phyloP scores from a whole-genome alignment of 306 rosid genomes.

The Quercus alba region DNA sequence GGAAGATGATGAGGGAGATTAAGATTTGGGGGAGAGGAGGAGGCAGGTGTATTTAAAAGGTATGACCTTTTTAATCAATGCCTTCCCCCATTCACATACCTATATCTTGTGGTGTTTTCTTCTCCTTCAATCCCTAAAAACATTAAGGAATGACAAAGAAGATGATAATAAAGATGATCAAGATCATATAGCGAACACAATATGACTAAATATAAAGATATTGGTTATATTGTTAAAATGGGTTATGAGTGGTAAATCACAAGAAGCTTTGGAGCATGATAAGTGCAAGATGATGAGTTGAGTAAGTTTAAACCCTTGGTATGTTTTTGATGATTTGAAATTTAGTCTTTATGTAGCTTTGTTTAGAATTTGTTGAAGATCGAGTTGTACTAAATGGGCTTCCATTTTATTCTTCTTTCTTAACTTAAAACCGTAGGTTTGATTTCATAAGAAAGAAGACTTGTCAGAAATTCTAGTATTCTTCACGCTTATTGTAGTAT shows the following conservation, averaged over 20 bases:
- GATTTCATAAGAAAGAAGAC: not conserved
- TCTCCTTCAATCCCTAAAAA: too few species aligned
- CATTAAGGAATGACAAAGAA: too few species aligned
- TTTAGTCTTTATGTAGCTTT: not conserved
- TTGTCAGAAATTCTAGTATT: not conserved
- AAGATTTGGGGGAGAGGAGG: too few species aligned
- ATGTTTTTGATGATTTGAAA: not conserved
- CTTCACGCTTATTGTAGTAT: not conserved
- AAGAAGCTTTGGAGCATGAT: not conserved
- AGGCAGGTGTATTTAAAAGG: too few species aligned
- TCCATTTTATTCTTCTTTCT: not conserved
- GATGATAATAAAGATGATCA: too few species aligned
- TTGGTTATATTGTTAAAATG: too few species aligned
- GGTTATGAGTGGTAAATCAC: not conserved
- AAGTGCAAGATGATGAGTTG: not conserved
- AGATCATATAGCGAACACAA: too few species aligned
- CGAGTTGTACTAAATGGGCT: not conserved
- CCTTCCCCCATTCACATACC: too few species aligned
- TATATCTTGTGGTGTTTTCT: too few species aligned
- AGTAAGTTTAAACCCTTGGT: not conserved
- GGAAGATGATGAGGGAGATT: not conserved
- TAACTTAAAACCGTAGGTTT: not conserved
- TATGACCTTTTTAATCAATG: too few species aligned
- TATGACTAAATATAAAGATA: too few species aligned
- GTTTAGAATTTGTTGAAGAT: not conserved